These are phyloP conservation scores for Anethum foeniculum DNA, from an alignment of 140 eudicot genomes.

Conservation along the genomic window DNA sequence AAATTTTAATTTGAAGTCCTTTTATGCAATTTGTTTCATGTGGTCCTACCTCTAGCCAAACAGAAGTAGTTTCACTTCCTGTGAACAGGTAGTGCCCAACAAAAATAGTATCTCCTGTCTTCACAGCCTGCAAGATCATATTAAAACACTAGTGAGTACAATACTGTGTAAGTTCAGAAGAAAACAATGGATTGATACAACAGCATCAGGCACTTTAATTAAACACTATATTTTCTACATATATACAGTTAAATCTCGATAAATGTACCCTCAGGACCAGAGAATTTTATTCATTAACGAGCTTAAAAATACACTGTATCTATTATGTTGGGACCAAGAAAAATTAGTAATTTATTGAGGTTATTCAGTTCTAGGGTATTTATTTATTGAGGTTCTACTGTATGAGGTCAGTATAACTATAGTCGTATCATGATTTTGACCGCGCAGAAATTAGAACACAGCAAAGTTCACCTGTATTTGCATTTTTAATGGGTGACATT, in stretches of 20 bases:
- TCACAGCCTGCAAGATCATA: slow-evolving; percentile 59
- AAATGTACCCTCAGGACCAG: too few relatives aligned
- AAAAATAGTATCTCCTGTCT: slow-evolving; percentile 80
- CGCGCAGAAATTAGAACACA: background rate
- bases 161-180: background rate
- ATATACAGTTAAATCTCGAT: background rate
- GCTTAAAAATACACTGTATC: too few relatives aligned
- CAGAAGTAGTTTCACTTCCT: slow-evolving; percentile 84
- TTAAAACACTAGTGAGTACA: background rate
- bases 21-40: background rate
- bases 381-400: too few relatives aligned
- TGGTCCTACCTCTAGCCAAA: slow-evolving; percentile 75
- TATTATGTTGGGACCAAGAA: too few relatives aligned
- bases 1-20: background rate
- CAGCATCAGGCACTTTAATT: background rate
- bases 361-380: too few relatives aligned
- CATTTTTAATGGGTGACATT: background rate
- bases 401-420: background rate
- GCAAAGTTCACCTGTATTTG: background rate
- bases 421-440: background rate
- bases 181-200: background rate
- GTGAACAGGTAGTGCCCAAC: slow-evolving; percentile 89
- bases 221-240: background rate
- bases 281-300: too few relatives aligned
- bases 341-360: too few relatives aligned